phyloP scores from a whole-genome alignment of 2,329 filamentous ascomycete genomes.

The Aspergillus sp. region DNA sequence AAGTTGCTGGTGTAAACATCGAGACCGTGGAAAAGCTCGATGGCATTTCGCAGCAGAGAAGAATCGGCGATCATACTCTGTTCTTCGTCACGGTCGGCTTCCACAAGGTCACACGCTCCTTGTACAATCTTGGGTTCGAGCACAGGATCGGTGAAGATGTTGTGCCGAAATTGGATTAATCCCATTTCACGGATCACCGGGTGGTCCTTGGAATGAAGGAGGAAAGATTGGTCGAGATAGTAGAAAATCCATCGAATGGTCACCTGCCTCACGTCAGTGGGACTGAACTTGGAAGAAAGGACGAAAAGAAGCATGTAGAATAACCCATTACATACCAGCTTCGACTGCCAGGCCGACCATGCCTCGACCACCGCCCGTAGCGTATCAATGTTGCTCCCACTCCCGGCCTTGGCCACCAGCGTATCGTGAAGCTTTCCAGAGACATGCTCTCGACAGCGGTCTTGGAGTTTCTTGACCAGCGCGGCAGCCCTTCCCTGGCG shows the following conservation, averaged over 20 bases:
- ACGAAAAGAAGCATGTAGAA: not conserved
- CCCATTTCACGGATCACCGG: constrained; percentile 79
- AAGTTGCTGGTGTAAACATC: constrained; percentile 77
- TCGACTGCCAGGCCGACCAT: constrained; percentile 77
- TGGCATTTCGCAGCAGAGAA: constrained; percentile 67
- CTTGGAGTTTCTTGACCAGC: constrained; percentile 65
- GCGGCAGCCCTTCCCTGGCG: constrained; percentile 69
- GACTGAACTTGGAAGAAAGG: not conserved
- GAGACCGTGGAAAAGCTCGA: constrained; percentile 83
- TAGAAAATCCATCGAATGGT: constrained; percentile 87
- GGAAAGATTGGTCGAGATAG: constrained; percentile 86
- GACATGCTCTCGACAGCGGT: constrained; percentile 65
- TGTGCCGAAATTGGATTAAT: constrained; percentile 69
- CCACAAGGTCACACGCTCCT: constrained; percentile 75
- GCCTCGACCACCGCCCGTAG: constrained; percentile 59
- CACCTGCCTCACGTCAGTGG: constrained; percentile 47
- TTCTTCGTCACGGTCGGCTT: constrained; percentile 63
- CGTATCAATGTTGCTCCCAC: constrained; percentile 61
- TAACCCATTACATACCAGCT: constrained; percentile 58
- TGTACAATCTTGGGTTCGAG: constrained; percentile 57
- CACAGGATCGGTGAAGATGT: constrained; percentile 54
- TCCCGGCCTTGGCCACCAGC: constrained; percentile 56
- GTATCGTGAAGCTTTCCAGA: constrained; percentile 54
- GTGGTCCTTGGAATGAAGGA: constrained; percentile 69
- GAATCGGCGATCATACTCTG: constrained; percentile 58